Conservation (phyloP, 345 rosid genomes). For the Litchi chinensis region DNA sequence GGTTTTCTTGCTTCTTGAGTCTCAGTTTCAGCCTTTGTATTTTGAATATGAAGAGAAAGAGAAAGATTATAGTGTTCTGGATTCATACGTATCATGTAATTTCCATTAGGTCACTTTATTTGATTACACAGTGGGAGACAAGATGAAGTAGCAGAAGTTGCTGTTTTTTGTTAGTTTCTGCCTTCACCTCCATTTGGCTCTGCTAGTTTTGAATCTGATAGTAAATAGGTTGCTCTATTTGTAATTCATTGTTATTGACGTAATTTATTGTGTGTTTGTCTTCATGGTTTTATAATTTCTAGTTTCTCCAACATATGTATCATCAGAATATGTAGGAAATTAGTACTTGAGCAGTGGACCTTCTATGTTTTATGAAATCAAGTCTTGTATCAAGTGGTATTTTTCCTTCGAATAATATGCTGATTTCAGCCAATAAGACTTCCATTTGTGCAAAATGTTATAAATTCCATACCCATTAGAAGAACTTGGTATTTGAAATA, state of each 20-base stretch:
- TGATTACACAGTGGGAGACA: conserved; percentile 8
- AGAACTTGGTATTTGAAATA: too few species aligned
- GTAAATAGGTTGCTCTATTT: conserved; percentile 7
- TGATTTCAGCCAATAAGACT: too few species aligned
- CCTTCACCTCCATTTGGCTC: not conserved
- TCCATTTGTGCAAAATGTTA: too few species aligned
- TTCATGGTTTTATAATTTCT: not conserved
- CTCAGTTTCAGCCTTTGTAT: conserved; percentile 18
- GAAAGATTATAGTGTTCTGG: not conserved
- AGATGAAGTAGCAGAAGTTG: conserved; percentile 20
- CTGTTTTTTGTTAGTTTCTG: conserved; percentile 19
- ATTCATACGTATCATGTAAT: not conserved
- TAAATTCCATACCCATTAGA: too few species aligned
- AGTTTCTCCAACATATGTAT: not conserved
- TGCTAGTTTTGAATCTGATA: conserved; percentile 2
- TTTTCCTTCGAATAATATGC: too few species aligned
- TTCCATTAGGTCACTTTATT: conserved; percentile 1
- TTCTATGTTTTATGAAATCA: not conserved
- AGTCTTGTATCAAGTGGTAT: too few species aligned
- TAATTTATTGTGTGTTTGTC: conserved; percentile 15
- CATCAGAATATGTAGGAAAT: not conserved
- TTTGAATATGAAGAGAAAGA: not conserved
- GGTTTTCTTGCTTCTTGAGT: conserved; percentile 22
- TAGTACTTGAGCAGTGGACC: not conserved
- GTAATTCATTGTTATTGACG: conserved; percentile 17